Percentiles rank a stretch among this genome's conserved stretches.
These are phyloP conservation scores for Ogataea pilisensis DNA, from an alignment of 805 yeast species.

Conservation along the genomic window DNA sequence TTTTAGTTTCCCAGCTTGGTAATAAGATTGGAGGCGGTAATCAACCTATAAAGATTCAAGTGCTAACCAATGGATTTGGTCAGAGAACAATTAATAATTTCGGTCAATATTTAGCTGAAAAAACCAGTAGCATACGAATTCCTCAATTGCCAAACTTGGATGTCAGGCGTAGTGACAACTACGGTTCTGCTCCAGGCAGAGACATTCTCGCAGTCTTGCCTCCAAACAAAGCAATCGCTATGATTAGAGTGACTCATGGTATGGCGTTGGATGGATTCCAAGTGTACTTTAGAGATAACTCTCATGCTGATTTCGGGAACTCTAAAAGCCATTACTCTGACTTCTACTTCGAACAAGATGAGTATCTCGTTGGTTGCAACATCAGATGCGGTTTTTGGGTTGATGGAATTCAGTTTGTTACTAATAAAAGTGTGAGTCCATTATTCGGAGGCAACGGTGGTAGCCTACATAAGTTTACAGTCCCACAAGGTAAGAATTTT, in stretches of 20 bases:
- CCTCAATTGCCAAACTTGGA: conserved; percentile 11
- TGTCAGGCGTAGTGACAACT: conserved; percentile 19
- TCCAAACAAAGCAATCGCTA: conserved; percentile 30
- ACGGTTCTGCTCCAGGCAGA: conserved; percentile 22
- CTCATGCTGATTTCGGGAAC: conserved; percentile 44
- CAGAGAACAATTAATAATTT: conserved; percentile 51
- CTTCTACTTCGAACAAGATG: conserved; percentile 52
- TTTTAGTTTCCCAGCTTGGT: conserved; percentile 38
- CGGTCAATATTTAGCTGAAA: conserved; percentile 27
- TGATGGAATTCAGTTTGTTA: conserved; percentile 76
- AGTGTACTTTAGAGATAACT: conserved; percentile 36
- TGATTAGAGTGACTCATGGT: conserved; percentile 68
- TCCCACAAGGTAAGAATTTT: conserved; percentile 59
- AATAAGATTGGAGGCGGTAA: conserved; percentile 22
- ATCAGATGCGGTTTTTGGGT: conserved; percentile 84
- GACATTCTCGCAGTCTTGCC: conserved; percentile 12
- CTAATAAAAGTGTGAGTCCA: conserved; percentile 52
- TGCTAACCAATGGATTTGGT: conserved; percentile 60
- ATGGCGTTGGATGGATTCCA: conserved; percentile 78
- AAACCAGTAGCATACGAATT: conserved; percentile 12
- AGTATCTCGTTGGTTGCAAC: conserved; percentile 53
- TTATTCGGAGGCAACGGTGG: conserved; percentile 71
- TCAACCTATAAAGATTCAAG: conserved; percentile 45
- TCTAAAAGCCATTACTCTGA: conserved; percentile 50
- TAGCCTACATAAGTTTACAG: conserved; percentile 48